A percentile compares a stretch with the other conserved stretches of the same genome.
Evolutionary conservation across 1,139 yeast genomes (phyloP).

Genomic region (Debaryomycetaceae sp.): DNA sequence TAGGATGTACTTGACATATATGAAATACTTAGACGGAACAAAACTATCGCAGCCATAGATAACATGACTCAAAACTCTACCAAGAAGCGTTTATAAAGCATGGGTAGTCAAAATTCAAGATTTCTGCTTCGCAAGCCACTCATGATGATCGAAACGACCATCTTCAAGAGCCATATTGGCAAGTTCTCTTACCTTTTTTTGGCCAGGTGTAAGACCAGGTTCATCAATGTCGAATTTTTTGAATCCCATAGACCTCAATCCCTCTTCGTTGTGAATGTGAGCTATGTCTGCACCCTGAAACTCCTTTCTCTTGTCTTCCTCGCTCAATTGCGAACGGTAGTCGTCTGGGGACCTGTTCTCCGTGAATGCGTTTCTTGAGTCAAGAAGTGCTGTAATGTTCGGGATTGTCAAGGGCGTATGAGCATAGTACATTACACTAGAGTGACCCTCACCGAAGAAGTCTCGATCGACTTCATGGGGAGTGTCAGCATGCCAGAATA

Average conservation of each 20-base stretch:
- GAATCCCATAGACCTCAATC: slow-evolving; percentile 22
- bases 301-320: slow-evolving; percentile 13
- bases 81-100: too few species aligned
- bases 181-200: slow-evolving; percentile 14
- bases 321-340: slow-evolving; percentile 12
- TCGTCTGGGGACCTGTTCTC: slow-evolving; percentile 14
- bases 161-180: slow-evolving; percentile 11
- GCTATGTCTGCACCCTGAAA: not conserved
- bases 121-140: not conserved
- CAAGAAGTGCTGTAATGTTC: slow-evolving; percentile 12
- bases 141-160: not conserved
- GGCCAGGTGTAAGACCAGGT: slow-evolving; percentile 17
- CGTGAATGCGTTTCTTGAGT: slow-evolving; percentile 11
- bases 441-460: slow-evolving; percentile 25
- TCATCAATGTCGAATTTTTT: slow-evolving; percentile 15
- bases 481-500: slow-evolving; percentile 48
- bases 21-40: too few species aligned
- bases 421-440: slow-evolving; percentile 2
- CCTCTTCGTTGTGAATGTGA: slow-evolving; percentile 17
- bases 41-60: too few species aligned
- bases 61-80: too few species aligned
- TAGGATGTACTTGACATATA: too few species aligned
- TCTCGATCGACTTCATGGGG: slow-evolving; percentile 43
- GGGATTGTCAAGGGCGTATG: not conserved
- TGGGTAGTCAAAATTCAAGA: too few species aligned